phyloP scores from a whole-genome alignment of 352 stramenopile genomes.

The Phytophthora pluvialis region DNA sequence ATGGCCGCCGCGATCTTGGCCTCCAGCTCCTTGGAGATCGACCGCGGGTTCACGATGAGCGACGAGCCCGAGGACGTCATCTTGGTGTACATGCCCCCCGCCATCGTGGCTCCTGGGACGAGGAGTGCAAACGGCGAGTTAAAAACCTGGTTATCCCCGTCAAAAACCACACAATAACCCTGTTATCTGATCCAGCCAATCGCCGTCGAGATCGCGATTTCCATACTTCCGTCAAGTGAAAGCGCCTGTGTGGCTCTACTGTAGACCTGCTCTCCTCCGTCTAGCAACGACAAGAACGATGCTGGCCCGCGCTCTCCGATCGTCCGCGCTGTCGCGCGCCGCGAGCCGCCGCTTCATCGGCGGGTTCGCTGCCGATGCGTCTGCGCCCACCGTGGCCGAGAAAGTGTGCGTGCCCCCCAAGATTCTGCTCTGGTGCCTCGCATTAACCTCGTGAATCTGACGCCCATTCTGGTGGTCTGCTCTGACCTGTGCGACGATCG shows the following conservation, averaged over 20 bases:
- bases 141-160: slow-evolving; percentile 1
- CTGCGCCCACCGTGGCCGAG: slow-evolving; percentile 55
- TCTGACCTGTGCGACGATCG: not conserved
- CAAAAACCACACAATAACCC: not conserved
- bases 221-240: slow-evolving; percentile 15
- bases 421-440: not conserved
- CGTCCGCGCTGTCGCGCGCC: slow-evolving; percentile 36
- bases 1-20: slow-evolving; percentile 79
- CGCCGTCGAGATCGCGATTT: not conserved
- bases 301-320: slow-evolving; percentile 49
- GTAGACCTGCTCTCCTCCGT: slow-evolving; percentile 13
- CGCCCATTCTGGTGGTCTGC: slow-evolving; percentile 22
- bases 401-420: slow-evolving; percentile 54
- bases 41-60: slow-evolving; percentile 73
- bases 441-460: not conserved
- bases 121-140: not conserved
- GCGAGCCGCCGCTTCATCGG: slow-evolving; percentile 59
- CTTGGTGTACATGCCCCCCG: slow-evolving; percentile 77
- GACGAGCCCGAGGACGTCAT: slow-evolving; percentile 76
- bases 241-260: slow-evolving; percentile 22
- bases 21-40: slow-evolving; percentile 87
- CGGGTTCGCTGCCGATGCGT: slow-evolving; percentile 49
- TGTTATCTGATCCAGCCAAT: slow-evolving; percentile 21
- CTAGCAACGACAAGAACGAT: slow-evolving; percentile 29
- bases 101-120: slow-evolving; percentile 34